These are phyloP conservation scores for Cutaneotrichosporon curvatum DNA, from an alignment of 1,284 basidiomycete genomes.

Conservation along the genomic window DNA sequence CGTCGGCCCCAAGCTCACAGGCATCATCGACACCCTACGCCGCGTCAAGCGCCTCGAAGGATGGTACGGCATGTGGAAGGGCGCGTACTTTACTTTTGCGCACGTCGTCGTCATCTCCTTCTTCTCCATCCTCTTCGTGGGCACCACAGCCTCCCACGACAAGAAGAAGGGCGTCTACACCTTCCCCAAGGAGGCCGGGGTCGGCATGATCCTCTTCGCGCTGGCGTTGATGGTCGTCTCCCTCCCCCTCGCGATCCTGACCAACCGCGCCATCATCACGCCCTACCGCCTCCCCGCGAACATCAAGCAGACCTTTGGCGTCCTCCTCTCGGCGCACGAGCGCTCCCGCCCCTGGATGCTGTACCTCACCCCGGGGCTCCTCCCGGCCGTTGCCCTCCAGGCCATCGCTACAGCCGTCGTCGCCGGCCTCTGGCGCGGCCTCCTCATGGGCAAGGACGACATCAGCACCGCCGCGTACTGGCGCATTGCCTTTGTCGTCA, in stretches of 20 bases:
- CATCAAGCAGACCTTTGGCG: constrained; percentile 57
- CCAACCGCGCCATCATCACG: constrained; percentile 76
- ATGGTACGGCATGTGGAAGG: constrained; percentile 73
- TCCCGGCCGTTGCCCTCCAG: constrained; percentile 61
- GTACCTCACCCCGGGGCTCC: constrained; percentile 75
- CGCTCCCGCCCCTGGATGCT: constrained; percentile 69
- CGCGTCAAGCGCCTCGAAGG: constrained; percentile 76
- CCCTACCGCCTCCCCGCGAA: constrained; percentile 68
- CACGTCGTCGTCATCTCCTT: constrained; percentile 53
- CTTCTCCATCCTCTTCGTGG: constrained; percentile 43
- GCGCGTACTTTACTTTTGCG: constrained; percentile 62
- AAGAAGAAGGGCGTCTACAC: constrained; percentile 54
- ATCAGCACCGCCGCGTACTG: constrained; percentile 15
- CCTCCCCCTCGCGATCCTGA: constrained; percentile 70
- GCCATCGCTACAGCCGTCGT: constrained; percentile 61
- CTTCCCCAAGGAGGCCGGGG: constrained; percentile 63
- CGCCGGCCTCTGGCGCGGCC: constrained; percentile 45
- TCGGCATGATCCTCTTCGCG: constrained; percentile 41
- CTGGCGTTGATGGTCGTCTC: constrained; percentile 52
- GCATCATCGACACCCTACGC: constrained; percentile 54
- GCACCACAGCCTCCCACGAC: constrained; percentile 25
- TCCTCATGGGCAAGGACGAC: constrained; percentile 15
- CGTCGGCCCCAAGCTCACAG: constrained; percentile 46
- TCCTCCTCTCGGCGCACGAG: constrained; percentile 75
- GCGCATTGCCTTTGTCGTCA: constrained; percentile 53